These are phyloP conservation scores for Ceratobasidium theobromae DNA, from an alignment of 1,284 basidiomycete species.

Conservation along the genomic window DNA sequence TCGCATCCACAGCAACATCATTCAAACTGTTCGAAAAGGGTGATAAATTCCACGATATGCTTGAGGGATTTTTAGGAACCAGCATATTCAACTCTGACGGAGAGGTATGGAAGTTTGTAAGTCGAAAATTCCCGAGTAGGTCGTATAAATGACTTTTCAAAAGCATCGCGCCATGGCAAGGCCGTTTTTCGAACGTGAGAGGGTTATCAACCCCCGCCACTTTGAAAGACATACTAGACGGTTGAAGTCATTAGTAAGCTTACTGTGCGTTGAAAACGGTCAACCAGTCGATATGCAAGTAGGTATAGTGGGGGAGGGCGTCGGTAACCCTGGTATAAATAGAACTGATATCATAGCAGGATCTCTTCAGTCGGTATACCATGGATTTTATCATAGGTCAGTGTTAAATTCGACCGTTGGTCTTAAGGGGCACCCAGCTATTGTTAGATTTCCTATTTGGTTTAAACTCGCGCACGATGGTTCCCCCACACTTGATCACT, in stretches of 20 bases:
- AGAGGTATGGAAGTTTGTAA: conserved; percentile 42
- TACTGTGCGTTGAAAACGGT: background rate
- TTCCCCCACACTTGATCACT: conserved; percentile 17
- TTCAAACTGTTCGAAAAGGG: conserved; percentile 39
- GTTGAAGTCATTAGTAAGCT: conserved; percentile 22
- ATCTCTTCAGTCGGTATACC: conserved; percentile 27
- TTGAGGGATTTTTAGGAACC: conserved; percentile 43
- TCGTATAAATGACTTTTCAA: background rate
- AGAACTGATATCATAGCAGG: background rate
- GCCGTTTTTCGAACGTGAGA: conserved; percentile 43
- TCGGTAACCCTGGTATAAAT: background rate
- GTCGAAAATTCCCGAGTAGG: conserved; percentile 30
- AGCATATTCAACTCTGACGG: conserved; percentile 48
- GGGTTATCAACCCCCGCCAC: conserved; percentile 25
- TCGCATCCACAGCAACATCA: conserved; percentile 15
- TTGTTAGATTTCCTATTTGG: conserved; percentile 20
- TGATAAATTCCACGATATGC: conserved; percentile 44
- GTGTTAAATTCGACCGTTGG: background rate
- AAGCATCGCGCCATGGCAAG: conserved; percentile 43
- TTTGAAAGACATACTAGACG: conserved; percentile 29
- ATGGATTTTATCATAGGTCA: conserved; percentile 29
- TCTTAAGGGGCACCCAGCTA: background rate
- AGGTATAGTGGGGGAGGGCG: background rate
- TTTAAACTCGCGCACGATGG: conserved; percentile 14
- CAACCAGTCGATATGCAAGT: conserved; percentile 36